phyloP scores from a whole-genome alignment of 768 basidiomycete genomes.

The Clavulina sp. region DNA sequence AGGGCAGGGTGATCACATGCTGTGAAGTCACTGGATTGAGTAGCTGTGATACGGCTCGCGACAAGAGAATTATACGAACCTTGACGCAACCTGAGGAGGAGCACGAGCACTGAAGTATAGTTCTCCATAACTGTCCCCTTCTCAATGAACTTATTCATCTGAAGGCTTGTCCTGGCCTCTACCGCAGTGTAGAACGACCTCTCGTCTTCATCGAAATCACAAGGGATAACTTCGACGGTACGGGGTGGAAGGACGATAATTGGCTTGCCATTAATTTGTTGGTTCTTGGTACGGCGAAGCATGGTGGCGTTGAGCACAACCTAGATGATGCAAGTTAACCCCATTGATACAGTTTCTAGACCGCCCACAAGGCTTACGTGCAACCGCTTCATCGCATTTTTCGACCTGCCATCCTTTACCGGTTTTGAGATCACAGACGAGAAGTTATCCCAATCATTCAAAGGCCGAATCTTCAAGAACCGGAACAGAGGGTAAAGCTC shows the following conservation, averaged over 20 bases:
- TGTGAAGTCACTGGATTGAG: slow-evolving; percentile 17
- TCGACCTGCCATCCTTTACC: slow-evolving; percentile 46
- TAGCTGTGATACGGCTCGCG: not conserved
- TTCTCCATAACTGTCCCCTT: slow-evolving; percentile 31
- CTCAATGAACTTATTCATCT: slow-evolving; percentile 46
- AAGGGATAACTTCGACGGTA: slow-evolving; percentile 49
- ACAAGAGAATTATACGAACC: slow-evolving; percentile 28
- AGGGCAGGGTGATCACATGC: slow-evolving; percentile 84
- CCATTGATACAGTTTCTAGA: not conserved
- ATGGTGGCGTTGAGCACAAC: slow-evolving; percentile 72
- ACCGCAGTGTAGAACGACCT: slow-evolving; percentile 60
- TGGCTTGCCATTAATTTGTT: slow-evolving; percentile 56
- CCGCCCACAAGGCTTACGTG: slow-evolving; percentile 29
- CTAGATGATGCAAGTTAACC: too few relatives aligned
- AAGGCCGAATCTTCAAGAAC: slow-evolving; percentile 69
- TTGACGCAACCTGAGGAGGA: slow-evolving; percentile 75
- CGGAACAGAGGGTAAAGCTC: slow-evolving; percentile 82
- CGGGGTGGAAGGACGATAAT: slow-evolving; percentile 68
- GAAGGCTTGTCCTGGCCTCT: slow-evolving; percentile 32
- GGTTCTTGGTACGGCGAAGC: slow-evolving; percentile 72
- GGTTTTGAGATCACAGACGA: slow-evolving; percentile 62
- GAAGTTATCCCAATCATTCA: slow-evolving; percentile 67
- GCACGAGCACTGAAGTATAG: slow-evolving; percentile 52
- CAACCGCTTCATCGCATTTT: slow-evolving; percentile 63
- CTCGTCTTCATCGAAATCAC: slow-evolving; percentile 63